phyloP scores from a whole-genome alignment of 1,284 basidiomycete species.

The Quambalaria eucalypti region DNA sequence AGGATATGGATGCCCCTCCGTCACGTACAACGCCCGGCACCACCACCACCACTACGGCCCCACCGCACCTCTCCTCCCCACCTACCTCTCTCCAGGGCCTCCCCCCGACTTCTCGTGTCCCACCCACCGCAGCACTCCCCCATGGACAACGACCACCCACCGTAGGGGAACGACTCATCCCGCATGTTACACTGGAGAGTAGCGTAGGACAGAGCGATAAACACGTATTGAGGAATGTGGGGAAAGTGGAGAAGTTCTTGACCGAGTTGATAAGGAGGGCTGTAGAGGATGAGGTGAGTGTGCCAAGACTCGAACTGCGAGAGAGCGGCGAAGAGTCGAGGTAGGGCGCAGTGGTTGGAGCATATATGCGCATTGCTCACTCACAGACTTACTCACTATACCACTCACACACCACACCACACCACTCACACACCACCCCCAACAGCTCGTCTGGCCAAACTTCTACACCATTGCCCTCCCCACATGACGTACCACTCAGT shows the following conservation, averaged over 20 bases:
- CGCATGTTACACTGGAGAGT: conserved; percentile 84
- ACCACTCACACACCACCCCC: conserved; percentile 7
- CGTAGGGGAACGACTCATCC: conserved; percentile 69
- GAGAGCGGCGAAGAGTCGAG: no score
- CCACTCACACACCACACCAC: neutral
- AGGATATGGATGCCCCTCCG: neutral
- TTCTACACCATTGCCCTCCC: conserved; percentile 43
- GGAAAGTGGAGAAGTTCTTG: conserved; percentile 88
- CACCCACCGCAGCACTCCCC: neutral
- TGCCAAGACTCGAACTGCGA: no score
- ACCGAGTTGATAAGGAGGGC: conserved; percentile 89
- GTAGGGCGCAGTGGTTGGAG: neutral
- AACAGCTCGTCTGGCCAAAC: conserved; percentile 38
- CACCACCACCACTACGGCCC: neutral
- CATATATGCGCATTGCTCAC: no score
- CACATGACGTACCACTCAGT: neutral
- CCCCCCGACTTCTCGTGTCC: neutral
- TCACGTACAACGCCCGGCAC: neutral
- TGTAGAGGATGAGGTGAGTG: conserved; percentile 55
- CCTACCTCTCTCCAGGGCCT: neutral
- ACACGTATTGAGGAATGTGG: conserved; percentile 91
- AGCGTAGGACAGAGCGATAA: conserved; percentile 94
- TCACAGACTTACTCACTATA: neutral
- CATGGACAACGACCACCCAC: conserved; percentile 2
- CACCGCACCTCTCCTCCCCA: neutral